Base-by-base conservation (phyloP, 257 asterid genomes). In the Solanum verrucosum region DNA sequence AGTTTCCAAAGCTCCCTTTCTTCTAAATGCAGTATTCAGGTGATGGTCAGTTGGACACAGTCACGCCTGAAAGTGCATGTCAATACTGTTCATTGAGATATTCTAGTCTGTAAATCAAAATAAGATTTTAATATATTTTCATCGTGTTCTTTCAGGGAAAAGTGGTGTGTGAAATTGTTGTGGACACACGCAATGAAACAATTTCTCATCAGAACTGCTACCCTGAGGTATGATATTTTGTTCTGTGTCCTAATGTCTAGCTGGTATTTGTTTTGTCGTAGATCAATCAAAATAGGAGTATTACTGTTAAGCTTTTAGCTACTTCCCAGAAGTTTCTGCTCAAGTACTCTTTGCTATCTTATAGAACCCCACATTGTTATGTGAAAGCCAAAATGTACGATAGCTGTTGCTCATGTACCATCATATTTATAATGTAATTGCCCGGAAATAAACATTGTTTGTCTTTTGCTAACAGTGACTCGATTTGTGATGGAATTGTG, bases 121-220 rank as follows among this genome's bases (percentile, higher is more conserved):
- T 31, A 82, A 31, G 29, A 29, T 18, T 10, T 29, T 31, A 3
- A 33, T 49, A 20, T 21, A 82, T 11, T 33, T 49, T 86, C 74
- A 0, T 86, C 0, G 4, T 86, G 38, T 33, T 31, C 60, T 52
- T 89, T 89, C 93, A 92, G 95, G 88, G 87, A 15, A 89, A 88
- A 67, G 90, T 92, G 42, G 88, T 93, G 14, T 92, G 95, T 86
- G 93, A 92, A 83, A 78, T 91, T 70, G 52, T 82, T 21, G 92
- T 92, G 75, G 87, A 92, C 77, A 89, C 86, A 1, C 87, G 49
- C 87, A 88, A 90, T 72, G 89, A 90, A 89, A 90, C 92, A 3
- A 88, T 92, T 38, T 59, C 71, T 79, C 92, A 71, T 68, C 95
- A 91, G 86, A 91, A 90, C 25, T 92, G 95, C 84, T 92, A 91